phyloP scores from a whole-genome alignment of 345 rosid genomes.

The Gynandropsis gynandra region DNA sequence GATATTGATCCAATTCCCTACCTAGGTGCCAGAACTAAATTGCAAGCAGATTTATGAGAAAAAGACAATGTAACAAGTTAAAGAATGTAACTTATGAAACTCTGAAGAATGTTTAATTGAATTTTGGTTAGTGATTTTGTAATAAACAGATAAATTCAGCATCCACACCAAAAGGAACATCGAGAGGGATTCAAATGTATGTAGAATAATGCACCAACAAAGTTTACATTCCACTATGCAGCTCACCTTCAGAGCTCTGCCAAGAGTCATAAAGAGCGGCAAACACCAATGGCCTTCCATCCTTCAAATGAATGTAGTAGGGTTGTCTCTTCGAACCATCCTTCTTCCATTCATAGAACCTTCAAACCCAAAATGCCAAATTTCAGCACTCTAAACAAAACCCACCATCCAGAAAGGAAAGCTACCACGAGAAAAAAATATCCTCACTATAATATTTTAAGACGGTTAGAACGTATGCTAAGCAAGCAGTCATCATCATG shows the following conservation, averaged over 20 bases:
- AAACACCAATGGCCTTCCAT: constrained; percentile 77
- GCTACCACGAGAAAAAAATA: background rate
- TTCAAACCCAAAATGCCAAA: constrained; percentile 16
- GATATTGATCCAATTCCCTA: too few relatives aligned
- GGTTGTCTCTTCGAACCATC: constrained; percentile 92
- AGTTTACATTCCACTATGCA: too few relatives aligned
- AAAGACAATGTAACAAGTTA: too few relatives aligned
- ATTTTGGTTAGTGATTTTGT: background rate
- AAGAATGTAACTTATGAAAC: background rate
- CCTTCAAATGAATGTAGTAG: constrained; percentile 76
- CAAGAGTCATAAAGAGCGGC: constrained; percentile 87
- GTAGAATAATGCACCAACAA: too few relatives aligned
- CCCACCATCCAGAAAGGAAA: background rate
- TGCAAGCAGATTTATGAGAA: too few relatives aligned
- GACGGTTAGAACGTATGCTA: background rate
- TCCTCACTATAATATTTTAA: constrained; percentile 2
- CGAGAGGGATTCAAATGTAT: background rate
- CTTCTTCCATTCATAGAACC: constrained; percentile 97
- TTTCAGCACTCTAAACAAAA: constrained; percentile 4
- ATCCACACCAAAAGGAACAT: background rate
- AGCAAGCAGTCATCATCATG: too few relatives aligned
- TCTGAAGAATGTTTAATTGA: background rate
- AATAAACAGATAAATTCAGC: background rate
- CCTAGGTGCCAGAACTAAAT: too few relatives aligned
- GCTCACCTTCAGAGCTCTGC: constrained; percentile 65